Evolutionary conservation across 345 rosid genomes (phyloP).

Genomic region (Aegle marmelos): DNA sequence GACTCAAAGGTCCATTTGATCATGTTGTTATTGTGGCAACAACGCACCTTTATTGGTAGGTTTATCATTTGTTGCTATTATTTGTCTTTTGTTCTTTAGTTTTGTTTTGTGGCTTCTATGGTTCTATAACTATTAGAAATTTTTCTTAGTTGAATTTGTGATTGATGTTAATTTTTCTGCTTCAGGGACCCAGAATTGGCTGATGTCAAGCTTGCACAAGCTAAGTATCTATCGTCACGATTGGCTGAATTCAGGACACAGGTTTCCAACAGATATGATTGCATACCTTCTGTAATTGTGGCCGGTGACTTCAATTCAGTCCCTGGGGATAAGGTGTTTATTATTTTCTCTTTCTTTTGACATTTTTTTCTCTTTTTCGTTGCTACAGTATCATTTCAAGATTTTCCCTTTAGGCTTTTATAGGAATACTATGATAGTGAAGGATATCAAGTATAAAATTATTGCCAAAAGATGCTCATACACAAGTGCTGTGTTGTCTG

Average conservation of each 20-base stretch:
- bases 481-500: no score
- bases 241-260: slow-evolving; percentile 54
- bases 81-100: background rate
- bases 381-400: background rate
- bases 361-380: background rate
- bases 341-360: background rate
- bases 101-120: slow-evolving; percentile 4
- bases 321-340: slow-evolving; percentile 72
- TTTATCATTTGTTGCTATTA: background rate
- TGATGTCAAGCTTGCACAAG: slow-evolving; percentile 97
- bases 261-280: slow-evolving; percentile 56
- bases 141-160: slow-evolving; percentile 9
- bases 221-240: slow-evolving; percentile 67
- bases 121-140: background rate
- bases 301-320: slow-evolving; percentile 96
- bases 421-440: background rate
- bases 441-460: background rate
- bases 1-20: slow-evolving; percentile 52
- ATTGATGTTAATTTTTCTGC: background rate
- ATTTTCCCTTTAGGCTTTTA: background rate
- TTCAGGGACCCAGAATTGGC: slow-evolving; percentile 91
- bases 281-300: slow-evolving; percentile 58
- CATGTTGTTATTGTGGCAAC: slow-evolving; percentile 73
- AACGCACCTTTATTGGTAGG: slow-evolving; percentile 87
- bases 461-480: background rate